A percentile compares a stretch with the other conserved stretches of the same genome.
phyloP scores from a whole-genome alignment of 176 grass and related monocot genomes.

The Carex cristatella region DNA sequence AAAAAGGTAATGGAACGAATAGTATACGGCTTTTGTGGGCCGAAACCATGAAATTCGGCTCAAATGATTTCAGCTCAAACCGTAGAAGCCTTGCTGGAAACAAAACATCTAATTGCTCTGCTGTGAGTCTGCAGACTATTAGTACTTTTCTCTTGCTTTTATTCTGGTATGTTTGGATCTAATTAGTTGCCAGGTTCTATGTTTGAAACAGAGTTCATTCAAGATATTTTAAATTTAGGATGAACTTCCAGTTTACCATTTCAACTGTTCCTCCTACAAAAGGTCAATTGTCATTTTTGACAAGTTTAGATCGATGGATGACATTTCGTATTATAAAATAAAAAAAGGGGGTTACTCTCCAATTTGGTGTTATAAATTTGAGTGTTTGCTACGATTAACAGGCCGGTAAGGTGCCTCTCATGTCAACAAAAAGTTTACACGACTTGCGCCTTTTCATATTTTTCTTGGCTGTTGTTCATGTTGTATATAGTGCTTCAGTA shows the following conservation, averaged over 20 bases:
- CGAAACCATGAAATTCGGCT: background rate
- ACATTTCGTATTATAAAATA: background rate
- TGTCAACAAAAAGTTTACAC: conserved; percentile 48
- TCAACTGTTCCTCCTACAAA: background rate
- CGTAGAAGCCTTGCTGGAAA: conserved; percentile 36
- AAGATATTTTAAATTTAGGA: background rate
- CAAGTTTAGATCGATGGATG: background rate
- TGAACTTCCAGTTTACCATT: background rate
- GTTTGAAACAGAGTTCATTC: background rate
- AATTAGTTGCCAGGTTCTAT: background rate
- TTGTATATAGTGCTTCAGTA: conserved; percentile 63
- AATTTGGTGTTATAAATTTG: background rate
- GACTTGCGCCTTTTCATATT: conserved; percentile 88
- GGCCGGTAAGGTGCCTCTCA: conserved; percentile 50
- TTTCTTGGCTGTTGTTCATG: conserved; percentile 74
- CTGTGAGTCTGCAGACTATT: background rate
- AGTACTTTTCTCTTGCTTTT: background rate
- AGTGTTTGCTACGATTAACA: conserved; percentile 6
- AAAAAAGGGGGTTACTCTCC: background rate
- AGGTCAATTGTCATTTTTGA: background rate
- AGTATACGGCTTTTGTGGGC: conserved; percentile 32
- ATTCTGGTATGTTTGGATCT: background rate
- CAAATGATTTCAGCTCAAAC: background rate
- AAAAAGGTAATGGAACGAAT: background rate
- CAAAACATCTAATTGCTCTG: background rate